Evolutionary conservation across 768 basidiomycete species (phyloP).

Genomic region (Naganishia kalamii): DNA sequence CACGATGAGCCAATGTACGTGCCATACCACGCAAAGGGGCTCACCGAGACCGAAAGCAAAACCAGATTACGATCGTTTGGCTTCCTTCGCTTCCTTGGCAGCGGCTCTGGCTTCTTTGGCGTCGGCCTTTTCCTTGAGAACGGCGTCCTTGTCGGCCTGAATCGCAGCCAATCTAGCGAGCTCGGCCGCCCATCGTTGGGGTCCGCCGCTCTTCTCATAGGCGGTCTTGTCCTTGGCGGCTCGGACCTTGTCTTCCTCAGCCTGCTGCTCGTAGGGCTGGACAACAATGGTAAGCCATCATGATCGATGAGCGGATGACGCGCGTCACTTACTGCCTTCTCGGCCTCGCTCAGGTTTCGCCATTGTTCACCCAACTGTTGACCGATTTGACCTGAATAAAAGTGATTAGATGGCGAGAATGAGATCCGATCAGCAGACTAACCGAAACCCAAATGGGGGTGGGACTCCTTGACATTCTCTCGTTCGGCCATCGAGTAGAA

Average conservation of each 20-base stretch:
- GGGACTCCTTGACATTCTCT: constrained; percentile 89
- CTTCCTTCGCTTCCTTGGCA: background rate
- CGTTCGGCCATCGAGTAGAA: constrained; percentile 97
- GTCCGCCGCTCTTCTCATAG: constrained; percentile 35
- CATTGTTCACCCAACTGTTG: constrained; percentile 93
- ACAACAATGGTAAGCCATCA: background rate
- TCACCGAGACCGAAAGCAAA: background rate
- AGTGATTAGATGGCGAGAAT: background rate
- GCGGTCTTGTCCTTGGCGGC: constrained; percentile 64
- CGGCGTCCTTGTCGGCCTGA: too few relatives aligned
- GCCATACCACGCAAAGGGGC: background rate
- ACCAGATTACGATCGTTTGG: background rate
- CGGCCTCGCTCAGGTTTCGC: constrained; percentile 86
- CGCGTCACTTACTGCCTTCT: constrained; percentile 69
- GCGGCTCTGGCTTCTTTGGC: background rate
- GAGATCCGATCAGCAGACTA: constrained; percentile 27
- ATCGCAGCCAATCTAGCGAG: too few relatives aligned
- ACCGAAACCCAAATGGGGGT: constrained; percentile 92
- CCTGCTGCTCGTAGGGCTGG: constrained; percentile 82
- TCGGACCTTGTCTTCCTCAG: constrained; percentile 76
- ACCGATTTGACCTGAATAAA: constrained; percentile 70
- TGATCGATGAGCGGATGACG: background rate
- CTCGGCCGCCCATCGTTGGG: too few relatives aligned
- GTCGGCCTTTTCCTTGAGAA: too few relatives aligned
- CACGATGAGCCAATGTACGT: background rate